Evolutionary conservation across 208 protist genomes (phyloP).

Genomic region (Crithidia acanthocephali): DNA sequence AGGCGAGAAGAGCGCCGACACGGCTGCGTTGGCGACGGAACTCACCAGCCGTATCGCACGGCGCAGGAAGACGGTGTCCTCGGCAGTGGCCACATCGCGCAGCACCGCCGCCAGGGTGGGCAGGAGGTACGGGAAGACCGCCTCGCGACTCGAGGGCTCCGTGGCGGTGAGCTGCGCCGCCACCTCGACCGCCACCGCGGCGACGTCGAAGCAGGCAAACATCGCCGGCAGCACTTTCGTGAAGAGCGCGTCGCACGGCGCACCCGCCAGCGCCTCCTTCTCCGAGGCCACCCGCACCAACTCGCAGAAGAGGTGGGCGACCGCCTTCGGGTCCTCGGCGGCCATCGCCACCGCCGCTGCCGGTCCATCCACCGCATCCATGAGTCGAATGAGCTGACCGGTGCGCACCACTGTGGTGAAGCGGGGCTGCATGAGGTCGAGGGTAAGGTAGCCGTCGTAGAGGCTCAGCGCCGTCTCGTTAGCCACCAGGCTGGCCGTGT

Average conservation of each 20-base stretch:
- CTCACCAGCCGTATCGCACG: constrained; percentile 58
- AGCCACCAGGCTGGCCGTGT: neutral
- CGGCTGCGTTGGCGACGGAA: constrained; percentile 44
- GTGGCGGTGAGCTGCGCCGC: constrained; percentile 24
- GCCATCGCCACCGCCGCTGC: constrained; percentile 33
- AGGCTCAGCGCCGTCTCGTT: constrained; percentile 33
- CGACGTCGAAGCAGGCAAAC: constrained; percentile 30
- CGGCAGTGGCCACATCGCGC: constrained; percentile 41
- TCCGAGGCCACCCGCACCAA: constrained; percentile 52
- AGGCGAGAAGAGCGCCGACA: constrained; percentile 50
- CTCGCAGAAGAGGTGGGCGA: constrained; percentile 37
- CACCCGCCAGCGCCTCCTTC: constrained; percentile 36
- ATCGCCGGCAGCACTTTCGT: constrained; percentile 48
- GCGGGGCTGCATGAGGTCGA: constrained; percentile 51
- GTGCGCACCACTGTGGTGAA: constrained; percentile 69
- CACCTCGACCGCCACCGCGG: constrained; percentile 28
- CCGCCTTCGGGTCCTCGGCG: constrained; percentile 24
- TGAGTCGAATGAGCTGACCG: constrained; percentile 76
- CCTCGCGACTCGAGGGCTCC: neutral
- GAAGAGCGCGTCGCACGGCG: constrained; percentile 39
- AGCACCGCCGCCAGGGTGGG: constrained; percentile 66
- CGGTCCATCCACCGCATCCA: constrained; percentile 44
- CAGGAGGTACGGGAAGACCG: constrained; percentile 43
- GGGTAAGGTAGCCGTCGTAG: constrained; percentile 67
- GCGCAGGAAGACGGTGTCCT: constrained; percentile 41